Conservation (phyloP, 495 filamentous ascomycete species). For the Pseudomonodictys pantanalensis region DNA sequence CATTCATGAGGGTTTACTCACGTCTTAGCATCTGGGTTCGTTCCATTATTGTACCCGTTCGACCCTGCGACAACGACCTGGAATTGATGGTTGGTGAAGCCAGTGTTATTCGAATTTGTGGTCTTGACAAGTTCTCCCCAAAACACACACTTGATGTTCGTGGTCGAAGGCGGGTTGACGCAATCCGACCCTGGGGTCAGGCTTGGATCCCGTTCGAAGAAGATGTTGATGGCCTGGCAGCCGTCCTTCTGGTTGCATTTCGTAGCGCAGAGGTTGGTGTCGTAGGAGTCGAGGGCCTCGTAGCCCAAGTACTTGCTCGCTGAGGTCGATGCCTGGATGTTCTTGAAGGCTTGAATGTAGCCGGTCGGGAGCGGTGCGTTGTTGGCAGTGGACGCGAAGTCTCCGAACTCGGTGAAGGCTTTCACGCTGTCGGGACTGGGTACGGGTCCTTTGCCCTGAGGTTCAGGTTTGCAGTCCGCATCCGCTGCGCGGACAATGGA, state of each 20-base stretch:
- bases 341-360: slow-evolving; percentile 7
- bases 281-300: slow-evolving; percentile 5
- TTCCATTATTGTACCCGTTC: slow-evolving; percentile 11
- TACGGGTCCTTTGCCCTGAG: slow-evolving; percentile 8
- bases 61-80: slow-evolving; percentile 12
- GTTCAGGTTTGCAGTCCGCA: background rate
- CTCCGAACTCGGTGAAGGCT: background rate
- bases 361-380: slow-evolving; percentile 5
- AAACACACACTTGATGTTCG: slow-evolving; percentile 15
- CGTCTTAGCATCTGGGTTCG: background rate
- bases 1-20: background rate
- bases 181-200: background rate
- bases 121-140: slow-evolving; percentile 4
- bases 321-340: slow-evolving; percentile 9
- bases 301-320: slow-evolving; percentile 4
- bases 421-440: slow-evolving; percentile 1
- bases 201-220: slow-evolving; percentile 19
- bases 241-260: slow-evolving; percentile 12
- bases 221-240: slow-evolving; percentile 28
- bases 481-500: background rate
- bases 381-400: background rate
- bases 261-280: slow-evolving; percentile 11
- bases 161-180: slow-evolving; percentile 11
- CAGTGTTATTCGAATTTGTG: slow-evolving; percentile 7
- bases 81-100: slow-evolving; percentile 6